Evolutionary conservation across 176 grass and related monocot genomes (phyloP).

Genomic region (Otatea glauca): DNA sequence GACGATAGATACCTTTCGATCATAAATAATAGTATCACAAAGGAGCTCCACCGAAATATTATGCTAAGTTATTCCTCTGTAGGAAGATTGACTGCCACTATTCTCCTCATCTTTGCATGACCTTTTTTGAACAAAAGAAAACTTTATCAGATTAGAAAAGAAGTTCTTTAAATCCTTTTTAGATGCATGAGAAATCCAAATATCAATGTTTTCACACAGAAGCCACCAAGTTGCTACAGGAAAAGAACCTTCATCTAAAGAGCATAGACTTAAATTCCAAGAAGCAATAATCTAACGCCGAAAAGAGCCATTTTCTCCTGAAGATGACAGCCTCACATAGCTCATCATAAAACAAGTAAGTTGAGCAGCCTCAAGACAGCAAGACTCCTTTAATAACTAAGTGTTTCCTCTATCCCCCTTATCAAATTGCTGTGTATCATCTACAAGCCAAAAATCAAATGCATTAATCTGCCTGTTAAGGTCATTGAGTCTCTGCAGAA

Average conservation of each 20-base stretch:
- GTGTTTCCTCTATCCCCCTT: slow-evolving; percentile 46
- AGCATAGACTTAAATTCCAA: slow-evolving; percentile 72
- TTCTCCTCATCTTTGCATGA: slow-evolving; percentile 25
- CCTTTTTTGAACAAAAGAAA: slow-evolving; percentile 51
- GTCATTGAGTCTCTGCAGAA: slow-evolving; percentile 77
- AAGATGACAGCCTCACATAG: slow-evolving; percentile 53
- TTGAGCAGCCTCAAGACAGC: slow-evolving; percentile 54
- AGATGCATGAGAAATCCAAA: slow-evolving; percentile 78
- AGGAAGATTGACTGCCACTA: no score
- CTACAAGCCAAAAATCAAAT: slow-evolving; percentile 73
- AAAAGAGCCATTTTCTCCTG: slow-evolving; percentile 44
- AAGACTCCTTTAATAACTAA: slow-evolving; percentile 25
- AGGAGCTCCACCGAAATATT: no score
- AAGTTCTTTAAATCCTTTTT: slow-evolving; percentile 76
- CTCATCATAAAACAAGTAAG: slow-evolving; percentile 72
- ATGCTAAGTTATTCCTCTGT: no score
- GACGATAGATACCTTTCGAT: no score
- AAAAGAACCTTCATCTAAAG: slow-evolving; percentile 65
- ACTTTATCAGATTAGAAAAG: slow-evolving; percentile 64
- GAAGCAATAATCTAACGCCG: slow-evolving; percentile 33
- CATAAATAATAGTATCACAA: no score
- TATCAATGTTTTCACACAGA: slow-evolving; percentile 83
- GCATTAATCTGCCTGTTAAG: slow-evolving; percentile 83
- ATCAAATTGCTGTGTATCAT: slow-evolving; percentile 31
- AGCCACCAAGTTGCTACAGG: slow-evolving; percentile 72